These are phyloP conservation scores for Lichtheimia ornata DNA, from an alignment of 371 early-diverging fungal genomes.

Conservation along the genomic window DNA sequence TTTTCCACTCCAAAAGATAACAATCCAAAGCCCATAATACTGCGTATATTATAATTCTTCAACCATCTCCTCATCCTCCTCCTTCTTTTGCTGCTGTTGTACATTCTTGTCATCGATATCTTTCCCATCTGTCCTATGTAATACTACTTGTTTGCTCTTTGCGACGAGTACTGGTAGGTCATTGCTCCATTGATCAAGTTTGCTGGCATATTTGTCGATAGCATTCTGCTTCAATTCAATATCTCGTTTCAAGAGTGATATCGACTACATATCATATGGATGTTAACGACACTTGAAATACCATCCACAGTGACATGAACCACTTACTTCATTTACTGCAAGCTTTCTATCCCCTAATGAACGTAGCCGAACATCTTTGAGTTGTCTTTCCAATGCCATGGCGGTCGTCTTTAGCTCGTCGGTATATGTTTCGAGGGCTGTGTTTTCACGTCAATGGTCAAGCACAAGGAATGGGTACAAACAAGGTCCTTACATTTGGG, in stretches of 20 bases:
- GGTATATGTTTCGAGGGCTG: conserved; percentile 14
- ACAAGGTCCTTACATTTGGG: background rate
- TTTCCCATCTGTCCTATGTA: conserved; percentile 18
- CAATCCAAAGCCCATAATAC: too few species aligned
- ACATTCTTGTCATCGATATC: conserved; percentile 12
- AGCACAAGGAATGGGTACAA: background rate
- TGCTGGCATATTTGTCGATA: conserved; percentile 12
- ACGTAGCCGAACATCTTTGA: conserved; percentile 31
- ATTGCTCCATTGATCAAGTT: conserved; percentile 21
- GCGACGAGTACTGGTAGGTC: conserved; percentile 16
- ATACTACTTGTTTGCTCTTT: conserved; percentile 11
- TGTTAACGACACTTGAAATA: background rate
- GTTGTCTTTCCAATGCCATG: conserved; percentile 27
- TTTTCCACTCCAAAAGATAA: too few species aligned
- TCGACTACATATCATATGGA: conserved; percentile 11
- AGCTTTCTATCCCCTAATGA: conserved; percentile 27
- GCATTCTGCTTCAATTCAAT: conserved; percentile 21
- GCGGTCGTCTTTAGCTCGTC: conserved; percentile 21
- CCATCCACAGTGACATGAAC: background rate
- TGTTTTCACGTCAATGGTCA: background rate
- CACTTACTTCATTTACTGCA: conserved; percentile 29
- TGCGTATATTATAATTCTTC: too few species aligned
- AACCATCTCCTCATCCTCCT: too few species aligned
- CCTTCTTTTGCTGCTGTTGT: background rate
- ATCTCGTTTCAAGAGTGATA: conserved; percentile 20